phyloP scores from a whole-genome alignment of 768 basidiomycete species.

The Lentinula aciculospora region DNA sequence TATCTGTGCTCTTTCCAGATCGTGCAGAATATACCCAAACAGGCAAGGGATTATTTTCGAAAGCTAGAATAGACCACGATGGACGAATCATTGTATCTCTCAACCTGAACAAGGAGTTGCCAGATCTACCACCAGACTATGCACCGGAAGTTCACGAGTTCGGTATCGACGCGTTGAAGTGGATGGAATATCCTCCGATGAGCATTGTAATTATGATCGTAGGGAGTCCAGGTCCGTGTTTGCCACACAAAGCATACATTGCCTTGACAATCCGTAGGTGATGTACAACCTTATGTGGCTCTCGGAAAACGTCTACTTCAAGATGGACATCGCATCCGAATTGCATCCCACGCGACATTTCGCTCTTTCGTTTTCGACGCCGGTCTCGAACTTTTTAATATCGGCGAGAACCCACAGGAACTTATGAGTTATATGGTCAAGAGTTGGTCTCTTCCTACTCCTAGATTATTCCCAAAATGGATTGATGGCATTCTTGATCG shows the following conservation, averaged over 20 bases:
- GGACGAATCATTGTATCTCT: conserved; percentile 43
- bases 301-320: conserved; percentile 41
- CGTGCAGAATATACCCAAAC: conserved; percentile 31
- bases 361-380: conserved; percentile 43
- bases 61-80: conserved; percentile 34
- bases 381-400: conserved; percentile 53
- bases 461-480: not conserved
- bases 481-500: not conserved
- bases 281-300: conserved; percentile 64
- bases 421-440: conserved; percentile 73
- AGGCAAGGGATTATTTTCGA: conserved; percentile 37
- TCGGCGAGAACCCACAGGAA: conserved; percentile 59
- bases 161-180: conserved; percentile 33
- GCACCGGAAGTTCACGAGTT: conserved; percentile 43
- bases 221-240: conserved; percentile 50
- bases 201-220: conserved; percentile 66
- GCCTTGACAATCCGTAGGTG: conserved; percentile 30
- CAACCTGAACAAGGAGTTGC: conserved; percentile 42
- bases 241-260: not conserved
- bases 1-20: conserved; percentile 17
- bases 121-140: conserved; percentile 44
- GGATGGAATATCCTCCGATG: conserved; percentile 33
- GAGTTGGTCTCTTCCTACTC: conserved; percentile 35
- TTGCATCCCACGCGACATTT: conserved; percentile 60
- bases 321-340: conserved; percentile 53